Base-by-base conservation (phyloP, 352 stramenopile species). In the Pythium dissotocum region DNA sequence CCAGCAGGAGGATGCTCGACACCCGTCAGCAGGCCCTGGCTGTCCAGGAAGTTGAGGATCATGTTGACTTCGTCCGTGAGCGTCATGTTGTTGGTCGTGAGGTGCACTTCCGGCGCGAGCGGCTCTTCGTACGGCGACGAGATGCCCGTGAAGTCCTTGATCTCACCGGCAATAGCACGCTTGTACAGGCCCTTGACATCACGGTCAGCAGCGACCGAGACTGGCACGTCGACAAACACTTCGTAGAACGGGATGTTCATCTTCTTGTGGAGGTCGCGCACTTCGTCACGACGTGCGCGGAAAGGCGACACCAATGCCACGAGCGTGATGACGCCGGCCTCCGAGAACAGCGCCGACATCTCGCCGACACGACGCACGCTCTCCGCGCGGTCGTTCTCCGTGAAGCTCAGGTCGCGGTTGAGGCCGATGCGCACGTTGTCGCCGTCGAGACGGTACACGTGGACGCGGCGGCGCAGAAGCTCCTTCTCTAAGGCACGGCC, bases 71-170 rank as follows among this genome's bases (percentile, higher is more conserved):
- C 85, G 33, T 87, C 83, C 53, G 99, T 83, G 49, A 99, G 92
- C 44, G 88, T 97, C 71, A 98, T 89, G 72, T 98, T 94, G 54
- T 97, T 90, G 28, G 98, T 98, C 60, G 94, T 95, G 2, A 99
- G 78, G 58, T 94, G 90, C 63, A 99, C 98, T 66, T 99, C 97
- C 5, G 97, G 90, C 32, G 84, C 64, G 26, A 98, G 48, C 2
- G 97, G 97, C 61, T 89, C 88, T 72, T 99, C 97, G 74, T 99
- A 99, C 2, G 97, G 97, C 69, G 98, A 97, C 71, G 98, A 98
- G 65, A 99, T 98, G 68, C 97, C 98, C 4, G 97, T 99, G 69
- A 99, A 99, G 74, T 98, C 92, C 82, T 99, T 98, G 66, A 99
- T 91, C 77, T 99, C 96, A 49, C 97, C 97, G 42, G 92, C 93